Conservation (phyloP, 306 rosid species). For the Medicago ruthenica region DNA sequence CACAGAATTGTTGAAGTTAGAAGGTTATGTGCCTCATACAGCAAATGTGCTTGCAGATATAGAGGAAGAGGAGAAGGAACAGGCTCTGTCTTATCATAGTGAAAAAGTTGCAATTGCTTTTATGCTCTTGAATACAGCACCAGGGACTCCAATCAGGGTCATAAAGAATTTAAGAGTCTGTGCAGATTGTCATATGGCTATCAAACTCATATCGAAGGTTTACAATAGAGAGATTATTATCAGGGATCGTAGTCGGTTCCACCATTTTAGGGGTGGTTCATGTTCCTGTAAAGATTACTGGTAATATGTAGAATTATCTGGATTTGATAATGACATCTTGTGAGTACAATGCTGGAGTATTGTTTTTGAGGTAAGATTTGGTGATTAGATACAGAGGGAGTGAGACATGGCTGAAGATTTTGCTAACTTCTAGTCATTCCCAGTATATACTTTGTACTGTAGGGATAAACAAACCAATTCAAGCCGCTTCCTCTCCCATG, state of each 20-base stretch:
- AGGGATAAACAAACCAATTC: background rate
- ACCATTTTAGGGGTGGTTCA: slow-evolving; percentile 60
- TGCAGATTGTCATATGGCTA: slow-evolving; percentile 69
- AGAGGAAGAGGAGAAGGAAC: slow-evolving; percentile 73
- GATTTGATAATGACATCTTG: slow-evolving; percentile 29
- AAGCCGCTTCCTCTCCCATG: background rate
- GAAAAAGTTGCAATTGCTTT: slow-evolving; percentile 68
- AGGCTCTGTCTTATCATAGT: slow-evolving; percentile 66
- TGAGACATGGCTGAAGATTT: slow-evolving; percentile 8
- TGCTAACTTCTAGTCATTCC: slow-evolving; percentile 12
- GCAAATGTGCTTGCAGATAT: slow-evolving; percentile 63
- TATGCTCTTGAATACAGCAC: slow-evolving; percentile 58
- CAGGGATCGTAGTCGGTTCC: slow-evolving; percentile 66
- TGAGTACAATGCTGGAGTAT: slow-evolving; percentile 6
- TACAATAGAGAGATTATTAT: slow-evolving; percentile 57
- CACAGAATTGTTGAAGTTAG: slow-evolving; percentile 56
- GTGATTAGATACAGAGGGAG: background rate
- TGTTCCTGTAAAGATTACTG: slow-evolving; percentile 69
- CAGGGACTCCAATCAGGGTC: slow-evolving; percentile 66
- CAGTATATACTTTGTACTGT: slow-evolving; percentile 7
- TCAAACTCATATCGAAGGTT: slow-evolving; percentile 65
- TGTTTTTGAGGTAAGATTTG: slow-evolving; percentile 5
- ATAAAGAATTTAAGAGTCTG: slow-evolving; percentile 62
- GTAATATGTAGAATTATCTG: slow-evolving; percentile 40
- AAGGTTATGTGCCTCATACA: slow-evolving; percentile 65